A percentile compares a stretch with the other conserved stretches of the same genome.
These are phyloP conservation scores for Capsaspora owczarzaki DNA, from an alignment of 78 protist genomes.

Conservation along the genomic window DNA sequence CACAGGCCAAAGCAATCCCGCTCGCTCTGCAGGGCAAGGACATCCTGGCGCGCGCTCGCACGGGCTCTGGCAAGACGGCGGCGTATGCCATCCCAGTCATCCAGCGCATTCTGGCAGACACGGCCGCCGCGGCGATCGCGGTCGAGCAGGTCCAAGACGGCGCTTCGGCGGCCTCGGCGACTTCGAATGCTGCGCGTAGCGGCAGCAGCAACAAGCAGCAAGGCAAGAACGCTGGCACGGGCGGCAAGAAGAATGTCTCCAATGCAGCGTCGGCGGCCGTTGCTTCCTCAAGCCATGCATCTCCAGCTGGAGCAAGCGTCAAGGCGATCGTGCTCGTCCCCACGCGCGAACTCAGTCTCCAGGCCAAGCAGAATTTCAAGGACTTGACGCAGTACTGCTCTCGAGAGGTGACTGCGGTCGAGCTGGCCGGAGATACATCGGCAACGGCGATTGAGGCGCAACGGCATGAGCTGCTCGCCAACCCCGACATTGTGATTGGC, in stretches of 20 bases:
- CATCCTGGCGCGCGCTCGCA: conserved; percentile 62
- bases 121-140: conserved; percentile 8
- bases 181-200: too few relatives aligned
- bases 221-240: too few relatives aligned
- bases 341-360: conserved; percentile 70
- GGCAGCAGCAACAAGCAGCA: too few relatives aligned
- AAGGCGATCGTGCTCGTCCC: conserved; percentile 75
- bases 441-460: conserved; percentile 6
- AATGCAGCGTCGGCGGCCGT: too few relatives aligned
- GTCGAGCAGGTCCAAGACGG: too few relatives aligned
- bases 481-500: conserved; percentile 53
- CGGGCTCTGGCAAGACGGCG: conserved; percentile 80
- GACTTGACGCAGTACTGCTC: not conserved
- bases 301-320: conserved; percentile 17
- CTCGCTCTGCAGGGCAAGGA: conserved; percentile 58
- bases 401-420: not conserved
- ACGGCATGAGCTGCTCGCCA: conserved; percentile 22
- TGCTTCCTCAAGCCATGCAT: too few relatives aligned
- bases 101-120: conserved; percentile 45
- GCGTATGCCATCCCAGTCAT: conserved; percentile 70
- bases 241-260: too few relatives aligned
- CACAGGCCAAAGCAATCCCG: conserved; percentile 42
- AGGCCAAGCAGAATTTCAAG: conserved; percentile 19
- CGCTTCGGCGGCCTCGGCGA: too few relatives aligned
- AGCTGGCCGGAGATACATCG: not conserved